A percentile compares a stretch with the other conserved stretches of the same genome.
Evolutionary conservation across 495 filamentous ascomycete species (phyloP).

Genomic region (Lasiosphaeria ovina): DNA sequence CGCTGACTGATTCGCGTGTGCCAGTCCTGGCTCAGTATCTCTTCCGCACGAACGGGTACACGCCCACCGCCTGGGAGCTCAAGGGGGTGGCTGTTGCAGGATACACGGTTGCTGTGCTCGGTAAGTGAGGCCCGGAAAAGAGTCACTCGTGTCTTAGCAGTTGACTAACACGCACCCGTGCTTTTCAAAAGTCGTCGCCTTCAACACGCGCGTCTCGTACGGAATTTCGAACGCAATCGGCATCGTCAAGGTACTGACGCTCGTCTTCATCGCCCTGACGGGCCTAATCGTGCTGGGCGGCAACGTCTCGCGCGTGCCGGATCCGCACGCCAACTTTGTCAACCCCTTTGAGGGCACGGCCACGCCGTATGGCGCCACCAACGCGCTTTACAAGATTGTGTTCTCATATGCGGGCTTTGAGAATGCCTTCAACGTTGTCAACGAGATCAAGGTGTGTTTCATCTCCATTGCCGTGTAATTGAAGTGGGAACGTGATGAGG

Average conservation of each 20-base stretch:
- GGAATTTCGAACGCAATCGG: constrained; percentile 58
- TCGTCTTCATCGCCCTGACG: constrained; percentile 60
- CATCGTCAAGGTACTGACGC: constrained; percentile 61
- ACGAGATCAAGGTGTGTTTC: constrained; percentile 52
- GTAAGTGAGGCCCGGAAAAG: constrained; percentile 21
- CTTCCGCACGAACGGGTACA: constrained; percentile 46
- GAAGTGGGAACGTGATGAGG: neutral
- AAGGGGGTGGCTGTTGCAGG: constrained; percentile 63
- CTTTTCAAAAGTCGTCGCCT: constrained; percentile 47
- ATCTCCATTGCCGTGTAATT: too few species aligned
- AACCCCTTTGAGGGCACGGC: constrained; percentile 55
- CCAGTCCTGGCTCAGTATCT: constrained; percentile 53
- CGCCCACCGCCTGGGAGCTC: constrained; percentile 54
- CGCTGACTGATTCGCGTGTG: neutral
- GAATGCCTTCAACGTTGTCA: constrained; percentile 65
- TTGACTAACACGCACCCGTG: constrained; percentile 27
- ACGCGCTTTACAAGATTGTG: constrained; percentile 60
- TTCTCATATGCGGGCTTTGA: constrained; percentile 62
- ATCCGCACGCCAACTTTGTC: constrained; percentile 57
- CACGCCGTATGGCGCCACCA: constrained; percentile 50
- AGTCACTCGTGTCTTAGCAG: neutral
- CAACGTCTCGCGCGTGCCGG: constrained; percentile 48
- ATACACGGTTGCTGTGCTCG: constrained; percentile 54
- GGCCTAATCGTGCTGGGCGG: constrained; percentile 52
- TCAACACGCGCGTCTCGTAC: constrained; percentile 57